A percentile compares a stretch with the other conserved stretches of the same genome.
These are phyloP conservation scores for Pseudogymnoascus verrucosus DNA, from an alignment of 2,329 filamentous ascomycete genomes.

Conservation along the genomic window DNA sequence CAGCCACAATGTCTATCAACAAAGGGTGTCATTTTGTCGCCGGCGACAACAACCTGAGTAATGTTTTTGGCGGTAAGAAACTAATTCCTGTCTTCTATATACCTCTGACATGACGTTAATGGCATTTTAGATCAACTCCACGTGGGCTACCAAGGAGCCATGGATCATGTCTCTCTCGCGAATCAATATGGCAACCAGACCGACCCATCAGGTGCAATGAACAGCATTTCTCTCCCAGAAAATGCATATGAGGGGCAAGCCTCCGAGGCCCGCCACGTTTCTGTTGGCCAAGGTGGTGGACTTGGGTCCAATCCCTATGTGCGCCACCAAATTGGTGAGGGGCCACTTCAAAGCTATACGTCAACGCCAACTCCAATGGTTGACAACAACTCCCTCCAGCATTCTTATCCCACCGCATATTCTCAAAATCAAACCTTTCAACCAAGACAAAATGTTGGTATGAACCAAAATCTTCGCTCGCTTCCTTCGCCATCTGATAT, in stretches of 20 bases:
- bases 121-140: background rate
- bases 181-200: background rate
- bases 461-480: background rate
- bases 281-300: background rate
- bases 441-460: background rate
- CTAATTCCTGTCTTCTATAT: background rate
- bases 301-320: background rate
- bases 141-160: background rate
- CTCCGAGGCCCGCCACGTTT: background rate
- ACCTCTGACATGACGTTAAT: background rate
- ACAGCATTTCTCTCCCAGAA: background rate
- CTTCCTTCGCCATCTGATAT: background rate
- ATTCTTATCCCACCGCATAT: background rate
- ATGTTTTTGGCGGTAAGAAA: conserved; percentile 20
- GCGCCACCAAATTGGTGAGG: background rate
- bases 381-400: background rate
- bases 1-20: conserved; percentile 1
- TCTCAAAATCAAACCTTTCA: background rate
- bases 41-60: background rate
- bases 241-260: background rate
- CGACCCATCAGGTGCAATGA: background rate
- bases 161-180: background rate
- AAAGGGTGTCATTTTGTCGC: conserved; percentile 12
- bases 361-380: background rate
- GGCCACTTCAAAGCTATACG: background rate